Evolutionary conservation across 2,329 filamentous ascomycete species (phyloP), one percentile per base, ranked within the genome.

Genomic region (Claviceps purpurea): DNA sequence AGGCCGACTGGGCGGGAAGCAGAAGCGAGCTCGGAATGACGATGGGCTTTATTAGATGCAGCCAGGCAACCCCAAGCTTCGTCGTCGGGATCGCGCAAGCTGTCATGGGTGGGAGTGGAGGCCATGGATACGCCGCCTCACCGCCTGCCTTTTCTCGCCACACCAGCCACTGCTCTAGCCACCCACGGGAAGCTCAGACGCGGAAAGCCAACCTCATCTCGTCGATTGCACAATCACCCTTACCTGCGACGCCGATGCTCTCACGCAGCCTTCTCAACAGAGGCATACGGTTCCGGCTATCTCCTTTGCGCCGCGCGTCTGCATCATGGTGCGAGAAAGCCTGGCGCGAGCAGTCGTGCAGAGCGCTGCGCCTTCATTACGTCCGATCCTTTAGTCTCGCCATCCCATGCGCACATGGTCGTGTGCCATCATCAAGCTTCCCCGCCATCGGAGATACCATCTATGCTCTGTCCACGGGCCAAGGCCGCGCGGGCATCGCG

Each of bases 381-480:
- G 20, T 41, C 50, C 39, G 38, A 50, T 49, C 16, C 24, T 47
- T 45, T 52, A 47, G 30, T n/a, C 41, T 47, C 30, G 20, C 18
- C 45, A 22, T 42, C 30, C 11, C 22, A 5, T 18, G 22, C 30
- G 8, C 39, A 43, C 43, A 13, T 30, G 14, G n/a, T 30, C 14
- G 40, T 20, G 38, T 34, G 30, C 30, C 30, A 47, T 46, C 7
- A 24, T 10, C 14, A 10, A 11, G 44, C 43, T 50, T 54, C 38
- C 50, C 64, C 2, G 53, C 55, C 3, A 50, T 58, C 10, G 62
- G 60, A 6, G 75, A 79, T 53, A 97, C 91, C 1, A 95, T 98
- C 50, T 97, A 95, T 66, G 93, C 93, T 0, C 72, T 97, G 1
- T 96, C 91, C 0, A 94, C 90, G 0, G 89, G 88, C 0, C 74